These are phyloP conservation scores for Alternaria sp. DNA, from an alignment of 2,329 filamentous ascomycete genomes.

Conservation along the genomic window DNA sequence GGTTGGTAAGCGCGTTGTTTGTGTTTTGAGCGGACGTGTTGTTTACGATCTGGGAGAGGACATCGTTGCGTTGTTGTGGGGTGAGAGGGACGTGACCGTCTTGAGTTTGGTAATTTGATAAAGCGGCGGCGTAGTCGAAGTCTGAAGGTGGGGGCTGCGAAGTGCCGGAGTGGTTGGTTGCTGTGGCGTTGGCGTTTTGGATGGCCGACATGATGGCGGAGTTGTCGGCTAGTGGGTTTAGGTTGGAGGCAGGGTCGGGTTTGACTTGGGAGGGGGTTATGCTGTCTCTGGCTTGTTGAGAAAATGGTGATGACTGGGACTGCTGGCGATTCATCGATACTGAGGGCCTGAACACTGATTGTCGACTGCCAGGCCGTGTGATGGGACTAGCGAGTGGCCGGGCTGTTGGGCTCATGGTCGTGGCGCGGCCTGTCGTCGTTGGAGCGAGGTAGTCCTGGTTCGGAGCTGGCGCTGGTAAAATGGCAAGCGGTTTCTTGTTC, in stretches of 20 bases:
- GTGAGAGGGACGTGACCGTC: slow-evolving; percentile 56
- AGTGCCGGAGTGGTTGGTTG: slow-evolving; percentile 16
- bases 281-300: slow-evolving; percentile 16
- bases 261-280: slow-evolving; percentile 42
- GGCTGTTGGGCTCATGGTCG: slow-evolving; percentile 39
- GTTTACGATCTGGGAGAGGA: slow-evolving; percentile 57
- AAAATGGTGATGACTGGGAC: slow-evolving; percentile 12
- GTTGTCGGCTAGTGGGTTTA: slow-evolving; percentile 48
- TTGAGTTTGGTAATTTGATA: slow-evolving; percentile 57
- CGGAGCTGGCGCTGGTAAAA: slow-evolving; percentile 43
- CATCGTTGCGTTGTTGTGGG: slow-evolving; percentile 54
- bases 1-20: slow-evolving; percentile 65
- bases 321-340: slow-evolving; percentile 23
- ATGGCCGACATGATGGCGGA: slow-evolving; percentile 61
- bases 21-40: slow-evolving; percentile 50
- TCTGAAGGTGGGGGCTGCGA: slow-evolving; percentile 42
- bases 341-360: slow-evolving; percentile 33
- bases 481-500: slow-evolving; percentile 44
- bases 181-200: slow-evolving; percentile 52
- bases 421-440: slow-evolving; percentile 31
- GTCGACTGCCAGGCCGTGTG: slow-evolving; percentile 25
- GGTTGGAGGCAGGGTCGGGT: slow-evolving; percentile 49
- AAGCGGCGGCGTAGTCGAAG: slow-evolving; percentile 55
- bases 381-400: slow-evolving; percentile 36
- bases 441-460: slow-evolving; percentile 32